Conservation (phyloP, 345 rosid species). For the Populus ilicifolia region DNA sequence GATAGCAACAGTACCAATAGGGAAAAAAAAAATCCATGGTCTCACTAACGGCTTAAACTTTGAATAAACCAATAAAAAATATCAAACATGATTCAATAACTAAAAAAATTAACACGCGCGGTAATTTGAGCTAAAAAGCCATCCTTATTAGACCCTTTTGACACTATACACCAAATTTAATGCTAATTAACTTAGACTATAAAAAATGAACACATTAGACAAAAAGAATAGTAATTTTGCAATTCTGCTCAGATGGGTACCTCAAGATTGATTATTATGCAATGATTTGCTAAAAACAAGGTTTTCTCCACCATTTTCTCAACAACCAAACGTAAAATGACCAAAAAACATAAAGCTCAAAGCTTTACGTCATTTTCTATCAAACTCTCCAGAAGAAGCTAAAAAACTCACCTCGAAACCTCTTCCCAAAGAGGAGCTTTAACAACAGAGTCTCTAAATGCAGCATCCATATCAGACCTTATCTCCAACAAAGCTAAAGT, state of each 20-base stretch:
- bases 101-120: not conserved
- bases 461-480: constrained; percentile 28
- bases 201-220: not conserved
- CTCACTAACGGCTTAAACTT: constrained; percentile 2
- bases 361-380: not conserved
- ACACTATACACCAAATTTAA: not conserved
- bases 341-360: not conserved
- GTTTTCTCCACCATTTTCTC: not conserved
- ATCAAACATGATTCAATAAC: constrained; percentile 11
- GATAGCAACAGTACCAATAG: constrained; percentile 12
- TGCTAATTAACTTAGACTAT: not conserved
- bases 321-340: not conserved
- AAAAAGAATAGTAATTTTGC: not conserved
- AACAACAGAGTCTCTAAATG: constrained; percentile 18
- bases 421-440: constrained; percentile 34
- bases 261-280: not conserved
- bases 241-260: not conserved
- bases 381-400: constrained; percentile 9
- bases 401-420: constrained; percentile 26
- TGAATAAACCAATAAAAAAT: constrained; percentile 7
- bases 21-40: not conserved
- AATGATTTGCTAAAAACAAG: not conserved
- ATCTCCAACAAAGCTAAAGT: constrained; percentile 26
- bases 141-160: not conserved
- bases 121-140: not conserved